Conservation (phyloP, 2,329 filamentous ascomycete species). For the Aspergillus alliaceus region DNA sequence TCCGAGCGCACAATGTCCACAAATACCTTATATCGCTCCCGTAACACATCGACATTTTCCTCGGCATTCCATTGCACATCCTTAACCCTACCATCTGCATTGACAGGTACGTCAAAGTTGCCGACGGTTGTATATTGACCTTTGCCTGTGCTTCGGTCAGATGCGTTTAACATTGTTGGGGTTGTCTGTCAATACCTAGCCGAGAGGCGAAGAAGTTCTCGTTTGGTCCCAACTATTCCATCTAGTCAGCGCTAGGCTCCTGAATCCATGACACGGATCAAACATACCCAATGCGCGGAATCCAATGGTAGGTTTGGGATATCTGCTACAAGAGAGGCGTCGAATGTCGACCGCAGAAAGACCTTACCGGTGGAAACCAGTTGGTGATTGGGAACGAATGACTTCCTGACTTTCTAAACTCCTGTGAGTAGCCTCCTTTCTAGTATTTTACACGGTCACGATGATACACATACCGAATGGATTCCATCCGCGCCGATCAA, state of each 20-base stretch:
- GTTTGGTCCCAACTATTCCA: constrained; percentile 42
- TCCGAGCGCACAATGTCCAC: background rate
- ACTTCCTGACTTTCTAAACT: constrained; percentile 28
- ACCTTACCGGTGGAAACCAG: constrained; percentile 48
- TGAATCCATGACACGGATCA: background rate
- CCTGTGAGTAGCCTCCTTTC: background rate
- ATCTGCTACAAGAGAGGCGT: constrained; percentile 40
- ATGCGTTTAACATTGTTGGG: background rate
- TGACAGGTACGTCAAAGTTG: constrained; percentile 40
- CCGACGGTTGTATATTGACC: constrained; percentile 48
- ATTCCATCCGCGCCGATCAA: constrained; percentile 57
- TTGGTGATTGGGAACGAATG: constrained; percentile 45
- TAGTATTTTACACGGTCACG: too few relatives aligned
- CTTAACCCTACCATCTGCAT: constrained; percentile 24
- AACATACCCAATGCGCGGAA: constrained; percentile 41
- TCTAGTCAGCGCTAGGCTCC: background rate
- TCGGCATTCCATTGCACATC: constrained; percentile 42
- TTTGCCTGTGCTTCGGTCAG: constrained; percentile 15
- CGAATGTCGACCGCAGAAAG: constrained; percentile 48
- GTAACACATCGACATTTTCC: constrained; percentile 38
- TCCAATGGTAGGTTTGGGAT: constrained; percentile 42
- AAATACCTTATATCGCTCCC: constrained; percentile 27
- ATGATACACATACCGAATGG: constrained; percentile 46
- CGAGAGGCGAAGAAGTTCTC: constrained; percentile 47
- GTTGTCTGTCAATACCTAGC: constrained; percentile 30